Base-by-base conservation (phyloP, 1,284 basidiomycete species). In the Marasmius sp. region DNA sequence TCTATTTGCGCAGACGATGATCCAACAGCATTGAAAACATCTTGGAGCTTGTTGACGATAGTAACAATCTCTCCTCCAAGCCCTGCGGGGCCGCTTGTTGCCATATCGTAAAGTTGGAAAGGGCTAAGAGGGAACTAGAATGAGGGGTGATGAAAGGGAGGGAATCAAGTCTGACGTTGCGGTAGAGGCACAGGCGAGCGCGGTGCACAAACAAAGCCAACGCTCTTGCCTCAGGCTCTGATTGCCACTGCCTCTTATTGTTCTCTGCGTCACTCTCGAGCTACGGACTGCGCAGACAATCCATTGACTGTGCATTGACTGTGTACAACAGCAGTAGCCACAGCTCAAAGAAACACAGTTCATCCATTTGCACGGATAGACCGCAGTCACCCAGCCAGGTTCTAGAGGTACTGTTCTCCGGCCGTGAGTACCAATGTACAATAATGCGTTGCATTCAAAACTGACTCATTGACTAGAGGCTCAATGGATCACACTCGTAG, bases 1-100 rank as follows among this genome's bases (percentile, higher is more conserved):
- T 93, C 91, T 82, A 93, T 91, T 73, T 85, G 81, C 49, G 87
- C 81, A 58, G 86, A 86, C 55, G 84, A 88, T 18, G 88, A 84
- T 66, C 92, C 92, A 61, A 93, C 88, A n/a, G 92, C 86, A 50
- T 84, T 83, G 75, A 93, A 93, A 64, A 92, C 92, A 80, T 93
- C 91, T 75, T 93, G 91, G 47, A 93, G 86, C 71, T 90, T 93
- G 82, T 93, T 93, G 69, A 93, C 80, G 61, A 91, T 84, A 38
- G 79, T 75, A 54, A 93, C 91, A 67, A 93, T 89, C 73, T 93
- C 91, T 66, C 83, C 79, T 58, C 92, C 91, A 65, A 93, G 84
- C 57, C 88, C 86, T 62, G 83, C 69, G 57, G 82, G 76, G 57
- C 81, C 72, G 62, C 79, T 77, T 47, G 84, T 79, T 38, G 81